phyloP scores from a whole-genome alignment of 352 stramenopile species.

The Phytophthora melonis region DNA sequence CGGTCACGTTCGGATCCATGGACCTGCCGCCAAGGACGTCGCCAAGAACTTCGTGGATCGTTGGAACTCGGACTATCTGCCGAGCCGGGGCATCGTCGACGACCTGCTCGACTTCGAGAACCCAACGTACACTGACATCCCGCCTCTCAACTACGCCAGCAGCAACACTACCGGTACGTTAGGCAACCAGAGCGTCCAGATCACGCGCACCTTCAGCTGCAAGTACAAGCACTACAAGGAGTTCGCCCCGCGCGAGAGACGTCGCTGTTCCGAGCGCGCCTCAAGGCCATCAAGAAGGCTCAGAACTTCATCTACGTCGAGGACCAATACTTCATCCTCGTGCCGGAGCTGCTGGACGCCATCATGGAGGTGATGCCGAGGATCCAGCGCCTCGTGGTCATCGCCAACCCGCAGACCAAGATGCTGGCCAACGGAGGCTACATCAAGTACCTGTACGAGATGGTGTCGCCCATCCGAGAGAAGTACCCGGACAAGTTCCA shows the following conservation, averaged over 20 bases:
- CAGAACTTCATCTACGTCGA: conserved; percentile 42
- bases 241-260: conserved; percentile 31
- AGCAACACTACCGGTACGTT: conserved; percentile 38
- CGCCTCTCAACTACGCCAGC: conserved; percentile 40
- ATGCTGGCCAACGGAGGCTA: conserved; percentile 41
- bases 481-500: conserved; percentile 40
- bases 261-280: conserved; percentile 27
- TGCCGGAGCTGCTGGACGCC: conserved; percentile 30
- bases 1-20: conserved; percentile 52
- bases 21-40: conserved; percentile 60
- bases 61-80: conserved; percentile 57
- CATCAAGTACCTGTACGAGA: conserved; percentile 67
- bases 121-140: conserved; percentile 42
- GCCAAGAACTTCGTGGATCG: conserved; percentile 61
- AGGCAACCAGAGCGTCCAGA: conserved; percentile 31
- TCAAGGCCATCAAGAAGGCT: conserved; percentile 38
- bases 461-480: conserved; percentile 51
- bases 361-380: conserved; percentile 53
- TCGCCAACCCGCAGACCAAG: conserved; percentile 47
- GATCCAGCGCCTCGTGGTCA: conserved; percentile 57
- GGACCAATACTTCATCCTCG: conserved; percentile 36
- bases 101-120: conserved; percentile 59
- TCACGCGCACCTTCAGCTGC: conserved; percentile 37
- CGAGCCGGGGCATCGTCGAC: conserved; percentile 34
- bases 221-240: conserved; percentile 31